Percentiles rank a stretch among this genome's conserved stretches.
phyloP scores from a whole-genome alignment of 108 stramenopile genomes.

The Nitzschia sp. region DNA sequence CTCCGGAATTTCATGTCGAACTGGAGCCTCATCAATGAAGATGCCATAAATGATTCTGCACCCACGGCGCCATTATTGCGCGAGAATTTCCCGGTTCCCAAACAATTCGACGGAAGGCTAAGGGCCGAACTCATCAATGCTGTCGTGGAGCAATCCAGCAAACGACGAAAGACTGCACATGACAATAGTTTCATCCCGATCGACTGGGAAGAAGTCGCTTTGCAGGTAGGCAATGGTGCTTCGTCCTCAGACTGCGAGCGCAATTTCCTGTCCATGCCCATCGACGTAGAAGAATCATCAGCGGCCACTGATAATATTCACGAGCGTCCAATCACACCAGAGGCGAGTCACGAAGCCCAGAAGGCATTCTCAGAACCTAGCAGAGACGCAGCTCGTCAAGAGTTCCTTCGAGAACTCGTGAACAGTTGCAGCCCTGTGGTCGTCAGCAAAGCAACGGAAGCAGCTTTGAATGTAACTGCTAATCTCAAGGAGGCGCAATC shows the following conservation, averaged over 20 bases:
- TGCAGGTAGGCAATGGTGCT: slow-evolving; percentile 54
- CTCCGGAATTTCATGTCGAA: slow-evolving; percentile 66
- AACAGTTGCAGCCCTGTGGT: slow-evolving; percentile 56
- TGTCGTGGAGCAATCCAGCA: slow-evolving; percentile 44
- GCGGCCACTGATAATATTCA: neutral
- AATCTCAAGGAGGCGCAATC: slow-evolving; percentile 52
- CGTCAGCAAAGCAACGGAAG: slow-evolving; percentile 42
- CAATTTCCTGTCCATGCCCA: slow-evolving; percentile 57
- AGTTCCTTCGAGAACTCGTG: slow-evolving; percentile 47
- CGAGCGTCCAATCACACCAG: slow-evolving; percentile 33
- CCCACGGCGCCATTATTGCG: slow-evolving; percentile 65
- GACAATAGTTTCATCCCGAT: slow-evolving; percentile 18
- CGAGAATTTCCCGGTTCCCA: slow-evolving; percentile 24
- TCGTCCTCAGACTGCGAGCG: slow-evolving; percentile 65
- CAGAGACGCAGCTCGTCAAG: slow-evolving; percentile 3
- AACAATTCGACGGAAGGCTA: slow-evolving; percentile 30
- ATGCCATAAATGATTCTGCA: slow-evolving; percentile 73
- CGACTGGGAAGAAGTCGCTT: slow-evolving; percentile 73
- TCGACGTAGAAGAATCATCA: neutral
- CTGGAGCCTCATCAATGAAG: slow-evolving; percentile 73
- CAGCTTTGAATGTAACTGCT: slow-evolving; percentile 8
- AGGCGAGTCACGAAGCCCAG: slow-evolving; percentile 7
- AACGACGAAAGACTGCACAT: slow-evolving; percentile 27
- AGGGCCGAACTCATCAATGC: slow-evolving; percentile 32
- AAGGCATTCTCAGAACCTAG: slow-evolving; percentile 10